Evolutionary conservation across 768 basidiomycete species (phyloP).

Genomic region (Gymnopilus junonius): DNA sequence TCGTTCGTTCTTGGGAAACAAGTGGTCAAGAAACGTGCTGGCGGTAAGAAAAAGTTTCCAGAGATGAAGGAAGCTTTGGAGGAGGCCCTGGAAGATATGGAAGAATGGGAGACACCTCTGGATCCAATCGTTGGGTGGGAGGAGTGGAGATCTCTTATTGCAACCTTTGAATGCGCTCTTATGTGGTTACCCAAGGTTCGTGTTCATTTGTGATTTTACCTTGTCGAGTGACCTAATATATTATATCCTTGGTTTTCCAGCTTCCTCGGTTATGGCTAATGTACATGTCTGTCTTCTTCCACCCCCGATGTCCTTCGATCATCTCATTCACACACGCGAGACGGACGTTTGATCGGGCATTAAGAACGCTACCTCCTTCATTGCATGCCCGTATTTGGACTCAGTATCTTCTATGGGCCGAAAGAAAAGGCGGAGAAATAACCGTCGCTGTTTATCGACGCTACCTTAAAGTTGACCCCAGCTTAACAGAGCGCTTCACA

Average conservation of each 20-base stretch:
- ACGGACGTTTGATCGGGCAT: constrained; percentile 90
- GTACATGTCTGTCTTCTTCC: constrained; percentile 89
- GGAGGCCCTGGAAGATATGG: constrained; percentile 78
- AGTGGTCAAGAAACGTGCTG: constrained; percentile 72
- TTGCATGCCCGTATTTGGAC: constrained; percentile 93
- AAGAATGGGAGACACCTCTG: constrained; percentile 86
- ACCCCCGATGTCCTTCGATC: constrained; percentile 84
- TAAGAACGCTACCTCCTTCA: constrained; percentile 92
- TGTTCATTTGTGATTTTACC: constrained; percentile 11
- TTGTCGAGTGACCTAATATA: background rate
- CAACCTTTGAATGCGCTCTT: constrained; percentile 88
- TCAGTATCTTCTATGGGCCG: constrained; percentile 91
- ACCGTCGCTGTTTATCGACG: constrained; percentile 86
- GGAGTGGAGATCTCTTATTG: constrained; percentile 91
- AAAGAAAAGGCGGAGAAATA: constrained; percentile 77
- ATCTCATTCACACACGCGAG: constrained; percentile 91
- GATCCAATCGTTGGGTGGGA: constrained; percentile 93
- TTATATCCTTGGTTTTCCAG: constrained; percentile 47
- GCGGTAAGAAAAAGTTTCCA: constrained; percentile 90
- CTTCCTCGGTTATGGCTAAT: constrained; percentile 94
- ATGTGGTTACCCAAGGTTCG: constrained; percentile 93
- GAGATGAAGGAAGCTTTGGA: constrained; percentile 90
- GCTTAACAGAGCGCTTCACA: constrained; percentile 79
- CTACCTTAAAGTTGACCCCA: constrained; percentile 83
- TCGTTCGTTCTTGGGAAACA: constrained; percentile 84